Percentiles rank a stretch among this genome's conserved stretches.
phyloP scores from a whole-genome alignment of 1,284 basidiomycete species.

The Neonothopanus nambi region DNA sequence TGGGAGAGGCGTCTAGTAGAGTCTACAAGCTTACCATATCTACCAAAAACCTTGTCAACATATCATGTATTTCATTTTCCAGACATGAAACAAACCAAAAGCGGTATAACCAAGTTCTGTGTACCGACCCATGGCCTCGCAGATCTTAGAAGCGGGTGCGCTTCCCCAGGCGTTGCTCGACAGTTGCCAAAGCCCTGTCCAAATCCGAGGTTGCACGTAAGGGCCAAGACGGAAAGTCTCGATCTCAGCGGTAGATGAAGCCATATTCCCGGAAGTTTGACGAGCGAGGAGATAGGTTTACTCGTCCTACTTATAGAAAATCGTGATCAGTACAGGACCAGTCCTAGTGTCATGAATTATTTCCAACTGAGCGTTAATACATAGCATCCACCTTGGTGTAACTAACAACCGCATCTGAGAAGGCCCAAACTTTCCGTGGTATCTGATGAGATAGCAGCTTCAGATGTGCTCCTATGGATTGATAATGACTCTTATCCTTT shows the following conservation, averaged over 20 bases:
- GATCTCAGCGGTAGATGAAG: conserved; percentile 11
- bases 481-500: too few relatives aligned
- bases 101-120: conserved; percentile 67
- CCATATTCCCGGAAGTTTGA: background rate
- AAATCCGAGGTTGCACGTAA: conserved; percentile 62
- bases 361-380: too few relatives aligned
- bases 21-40: conserved; percentile 54
- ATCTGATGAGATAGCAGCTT: too few relatives aligned
- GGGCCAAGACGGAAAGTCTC: conserved; percentile 66
- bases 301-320: too few relatives aligned
- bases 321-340: too few relatives aligned
- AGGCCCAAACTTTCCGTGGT: too few relatives aligned
- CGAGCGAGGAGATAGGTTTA: background rate
- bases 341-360: too few relatives aligned
- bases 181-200: conserved; percentile 81
- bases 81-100: conserved; percentile 53
- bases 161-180: conserved; percentile 83
- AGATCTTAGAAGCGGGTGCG: conserved; percentile 64
- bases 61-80: conserved; percentile 3
- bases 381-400: too few relatives aligned
- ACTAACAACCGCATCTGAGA: too few relatives aligned
- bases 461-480: too few relatives aligned
- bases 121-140: conserved; percentile 65
- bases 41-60: conserved; percentile 23
- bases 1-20: background rate